Evolutionary conservation across 129 eudicot genomes (phyloP), one percentile per base, ranked within the genome.

Genomic region (Pittosporum tobira): DNA sequence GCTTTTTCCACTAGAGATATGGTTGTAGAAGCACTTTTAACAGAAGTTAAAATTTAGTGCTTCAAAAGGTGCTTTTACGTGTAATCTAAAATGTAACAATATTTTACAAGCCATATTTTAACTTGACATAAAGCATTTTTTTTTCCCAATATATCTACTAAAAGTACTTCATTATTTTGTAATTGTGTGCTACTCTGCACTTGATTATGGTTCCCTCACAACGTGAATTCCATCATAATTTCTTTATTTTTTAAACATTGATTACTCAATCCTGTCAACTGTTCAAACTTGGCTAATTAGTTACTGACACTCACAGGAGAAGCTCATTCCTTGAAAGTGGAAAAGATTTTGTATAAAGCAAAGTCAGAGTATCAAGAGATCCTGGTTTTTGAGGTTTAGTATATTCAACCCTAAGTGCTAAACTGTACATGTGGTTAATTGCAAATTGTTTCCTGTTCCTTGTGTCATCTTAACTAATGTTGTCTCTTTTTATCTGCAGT

Each of bases 331-430:
- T 20, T 91, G 64, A 77, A 87, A 81, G 94, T 86, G 45, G 76
- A 86, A 71, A 70, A 76, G 34, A 52, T 91, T 48, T 74, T 91
- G 62, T 91, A 80, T 70, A 66, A 77, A 80, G 94, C 77, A 49
- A 83, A 72, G 68, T 91, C 99, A 70, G 56, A 75, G 68, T 91
- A 70, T 56, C 99, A 91, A 71, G 99, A 91, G 66, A 84, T 91
- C 69, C 68, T 91, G 67, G 99, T 91, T 63, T 91, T 91, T 63
- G 85, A 91, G 99, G 96, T 91, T 73, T 19, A 25, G 55, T 47
- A 30, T 63, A 43, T 69, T 24, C 46, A 45, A 23, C 18, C 7
- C 6, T 46, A 3, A 30, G 9, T 14, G 21, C 40, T 28, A 31
- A 10, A 20, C 44, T 48, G 3, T 34, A 26, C 14, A 0, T 54